Evolutionary conservation across 2,329 filamentous ascomycete species (phyloP), one percentile per base, ranked within the genome.

Genomic region (Penicillium frequentans): DNA sequence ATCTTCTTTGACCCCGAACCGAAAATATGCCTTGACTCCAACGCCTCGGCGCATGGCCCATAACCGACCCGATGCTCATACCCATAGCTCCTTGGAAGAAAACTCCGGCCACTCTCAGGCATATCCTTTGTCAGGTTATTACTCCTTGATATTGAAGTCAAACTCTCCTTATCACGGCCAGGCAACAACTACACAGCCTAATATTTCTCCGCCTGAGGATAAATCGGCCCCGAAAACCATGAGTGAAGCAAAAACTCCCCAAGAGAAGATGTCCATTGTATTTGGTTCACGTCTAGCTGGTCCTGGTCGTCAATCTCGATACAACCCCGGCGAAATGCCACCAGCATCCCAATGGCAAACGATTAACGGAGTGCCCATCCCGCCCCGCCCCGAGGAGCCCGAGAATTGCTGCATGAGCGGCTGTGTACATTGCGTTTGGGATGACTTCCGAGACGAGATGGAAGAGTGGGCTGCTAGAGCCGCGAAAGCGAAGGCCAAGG

Each of bases 361-460:
- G 1, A 80, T 97, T 54, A 92, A 90, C 1, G 93, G 93, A 3
- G 84, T 98, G 1, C 76, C 86, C 19, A 89, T 98, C 5, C 95
- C 95, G 2, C 93, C 92, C 0, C 84, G 85, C 48, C 95, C 95
- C 1, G 83, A 86, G 48, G 93, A 99, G 75, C 95, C 95, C 3
- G 95, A 98, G 69, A 97, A 99, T 71, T 99, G 95, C 82, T 99
- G 95, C 77, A 99, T 99, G 95, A 95, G 90, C 70, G 95, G 95
- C 3, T 99, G 95, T 72, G 93, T 96, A 49, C 93, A 98, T 73
- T 99, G 95, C 74, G 95, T 98, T 3, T 98, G 93, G 93, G 93
- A 97, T 67, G 81, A 86, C 52, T 98, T 88, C 75, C 84, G 93
- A 9, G 93, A 99, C 64, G 95, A 98, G 52, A 82, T 98, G 76